Evolutionary conservation across 371 early-diverging fungal species (phyloP), one percentile per base, ranked within the genome.

Genomic region (Neoconidiobolus thromboides): DNA sequence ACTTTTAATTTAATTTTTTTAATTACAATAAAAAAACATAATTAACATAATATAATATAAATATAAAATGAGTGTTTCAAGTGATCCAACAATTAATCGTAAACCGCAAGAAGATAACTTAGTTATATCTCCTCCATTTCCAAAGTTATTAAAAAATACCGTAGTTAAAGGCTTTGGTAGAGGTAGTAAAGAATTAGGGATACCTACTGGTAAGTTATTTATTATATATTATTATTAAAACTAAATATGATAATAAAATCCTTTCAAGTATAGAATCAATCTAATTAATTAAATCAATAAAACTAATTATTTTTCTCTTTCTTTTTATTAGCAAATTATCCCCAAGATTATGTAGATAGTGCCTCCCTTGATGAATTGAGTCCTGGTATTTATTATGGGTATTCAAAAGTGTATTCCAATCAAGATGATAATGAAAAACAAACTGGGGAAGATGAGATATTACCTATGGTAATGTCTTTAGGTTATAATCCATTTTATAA

Each of bases 401-500:
- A 89, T 90, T 91, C 89, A 15, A 76, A 80, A 43, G 82, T 96
- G 41, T 26, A 26, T 26, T 26, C 26, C 26, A 26, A 26, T 26
- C 74, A 69, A 9, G 68, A 67, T 62, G 66, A 65, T 12, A 58
- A 65, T 55, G 39, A 38, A 54, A 26, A 26, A 26, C 63, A 7
- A 44, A 39, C 10, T 6, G 52, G 55, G 5, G 61, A 60, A 40
- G 74, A 51, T 12, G 60, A 65, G 14, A 84, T 94, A 9, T 81
- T 81, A 64, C 93, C 93, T 0, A 96, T 96, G 96, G 96, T 95
- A 41, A 93, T 94, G 93, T 91, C 91, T 62, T 80, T 90, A 54
- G 98, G 98, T 26, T 98, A 97, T 96, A 98, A 98, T 69, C 96
- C 96, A 37, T 96, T 79, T 68, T 98, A 91, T 69, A 86, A 96